Evolutionary conservation across 345 rosid species (phyloP).

Genomic region (rapeseed (Brassica napus)): Da-Ae NC_063440.1:24823001-24823500

Average conservation of each 20-base stretch:
- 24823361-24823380: constrained; percentile 53
- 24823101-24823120: constrained; percentile 84
- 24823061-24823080: constrained; percentile 64
- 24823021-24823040: constrained; percentile 33
- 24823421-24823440: constrained; percentile 78
- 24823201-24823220: constrained; percentile 70
- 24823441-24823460: constrained; percentile 45
- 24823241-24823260: background rate
- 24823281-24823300: background rate
- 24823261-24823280: background rate
- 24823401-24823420: constrained; percentile 93
- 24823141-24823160: constrained; percentile 84
- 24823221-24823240: constrained; percentile 49
- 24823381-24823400: constrained; percentile 75
- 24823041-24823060: constrained; percentile 36
- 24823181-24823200: constrained; percentile 79
- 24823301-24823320: constrained; percentile 49
- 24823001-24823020: constrained; percentile 12
- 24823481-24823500: constrained; percentile 11
- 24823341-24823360: constrained; percentile 69
- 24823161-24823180: constrained; percentile 62
- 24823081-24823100: constrained; percentile 89
- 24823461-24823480: too few relatives aligned
- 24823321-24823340: constrained; percentile 61
- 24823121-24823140: constrained; percentile 59